Conservation (phyloP, 106 monocot species). For the Dendrobium nobile region DNA sequence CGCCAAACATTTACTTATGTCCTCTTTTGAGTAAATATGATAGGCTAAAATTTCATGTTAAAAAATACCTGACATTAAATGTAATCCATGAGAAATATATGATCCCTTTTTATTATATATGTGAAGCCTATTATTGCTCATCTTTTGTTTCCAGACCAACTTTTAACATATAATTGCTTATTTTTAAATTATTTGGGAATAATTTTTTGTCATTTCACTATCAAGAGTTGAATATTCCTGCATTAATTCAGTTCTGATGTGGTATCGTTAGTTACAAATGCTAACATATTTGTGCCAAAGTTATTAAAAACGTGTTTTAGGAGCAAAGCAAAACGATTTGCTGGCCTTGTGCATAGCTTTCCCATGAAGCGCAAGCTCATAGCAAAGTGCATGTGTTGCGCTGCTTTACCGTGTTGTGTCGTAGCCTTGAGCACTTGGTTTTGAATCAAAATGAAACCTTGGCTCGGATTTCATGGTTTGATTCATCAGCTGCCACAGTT, state of each 20-base stretch:
- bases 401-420: no score
- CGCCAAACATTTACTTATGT: background rate
- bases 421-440: no score
- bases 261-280: background rate
- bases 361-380: no score
- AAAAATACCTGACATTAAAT: background rate
- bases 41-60: background rate
- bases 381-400: no score
- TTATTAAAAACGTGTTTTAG: no score
- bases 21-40: background rate
- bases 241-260: background rate
- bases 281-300: no score
- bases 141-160: background rate
- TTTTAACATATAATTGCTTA: background rate
- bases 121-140: background rate
- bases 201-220: background rate
- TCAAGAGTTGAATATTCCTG: background rate
- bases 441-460: no score
- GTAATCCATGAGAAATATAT: background rate
- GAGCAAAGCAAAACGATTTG: no score
- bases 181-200: background rate
- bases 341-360: no score
- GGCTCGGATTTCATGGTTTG: no score
- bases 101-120: background rate
- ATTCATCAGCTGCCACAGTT: no score